These are phyloP conservation scores for Colletotrichum graminicola DNA, from an alignment of 2,329 filamentous ascomycete species.

Conservation along the genomic window DNA sequence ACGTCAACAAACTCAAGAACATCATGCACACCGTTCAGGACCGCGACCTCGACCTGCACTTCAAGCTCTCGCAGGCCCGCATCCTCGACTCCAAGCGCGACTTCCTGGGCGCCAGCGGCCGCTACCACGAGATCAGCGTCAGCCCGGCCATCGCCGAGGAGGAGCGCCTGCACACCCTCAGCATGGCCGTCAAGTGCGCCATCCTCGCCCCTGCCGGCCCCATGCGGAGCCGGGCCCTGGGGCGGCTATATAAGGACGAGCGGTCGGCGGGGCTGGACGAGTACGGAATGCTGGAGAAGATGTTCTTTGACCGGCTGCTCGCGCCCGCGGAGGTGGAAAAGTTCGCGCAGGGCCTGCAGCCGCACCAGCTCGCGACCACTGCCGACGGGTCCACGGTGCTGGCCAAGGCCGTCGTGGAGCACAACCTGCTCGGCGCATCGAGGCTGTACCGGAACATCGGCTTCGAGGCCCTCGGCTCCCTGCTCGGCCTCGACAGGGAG, in stretches of 20 bases:
- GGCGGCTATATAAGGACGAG: slow-evolving; percentile 93
- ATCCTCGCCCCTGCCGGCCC: slow-evolving; percentile 94
- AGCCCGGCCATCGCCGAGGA: slow-evolving; percentile 83
- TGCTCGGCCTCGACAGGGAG: slow-evolving; percentile 83
- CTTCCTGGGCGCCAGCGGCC: slow-evolving; percentile 88
- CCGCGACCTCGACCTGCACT: slow-evolving; percentile 82
- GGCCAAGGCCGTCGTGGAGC: slow-evolving; percentile 92
- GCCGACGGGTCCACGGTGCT: slow-evolving; percentile 93
- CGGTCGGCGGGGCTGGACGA: slow-evolving; percentile 80
- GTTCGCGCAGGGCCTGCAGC: slow-evolving; percentile 83
- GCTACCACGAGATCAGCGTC: slow-evolving; percentile 90
- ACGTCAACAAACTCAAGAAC: slow-evolving; percentile 95
- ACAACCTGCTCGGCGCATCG: slow-evolving; percentile 91
- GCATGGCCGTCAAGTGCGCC: slow-evolving; percentile 90
- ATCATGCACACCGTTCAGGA: slow-evolving; percentile 84
- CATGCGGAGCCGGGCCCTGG: slow-evolving; percentile 81
- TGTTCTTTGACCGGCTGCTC: slow-evolving; percentile 91
- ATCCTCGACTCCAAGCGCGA: slow-evolving; percentile 91
- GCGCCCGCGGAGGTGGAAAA: slow-evolving; percentile 84
- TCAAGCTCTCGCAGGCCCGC: slow-evolving; percentile 90
- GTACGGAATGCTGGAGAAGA: slow-evolving; percentile 93
- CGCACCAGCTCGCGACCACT: slow-evolving; percentile 91
- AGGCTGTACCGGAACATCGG: slow-evolving; percentile 82
- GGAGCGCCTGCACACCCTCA: slow-evolving; percentile 86
- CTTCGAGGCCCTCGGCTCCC: slow-evolving; percentile 78